Evolutionary conservation across 768 basidiomycete species (phyloP), one percentile per base, ranked within the genome.

Genomic region (Porphyrellus cyaneotinctus): DNA sequence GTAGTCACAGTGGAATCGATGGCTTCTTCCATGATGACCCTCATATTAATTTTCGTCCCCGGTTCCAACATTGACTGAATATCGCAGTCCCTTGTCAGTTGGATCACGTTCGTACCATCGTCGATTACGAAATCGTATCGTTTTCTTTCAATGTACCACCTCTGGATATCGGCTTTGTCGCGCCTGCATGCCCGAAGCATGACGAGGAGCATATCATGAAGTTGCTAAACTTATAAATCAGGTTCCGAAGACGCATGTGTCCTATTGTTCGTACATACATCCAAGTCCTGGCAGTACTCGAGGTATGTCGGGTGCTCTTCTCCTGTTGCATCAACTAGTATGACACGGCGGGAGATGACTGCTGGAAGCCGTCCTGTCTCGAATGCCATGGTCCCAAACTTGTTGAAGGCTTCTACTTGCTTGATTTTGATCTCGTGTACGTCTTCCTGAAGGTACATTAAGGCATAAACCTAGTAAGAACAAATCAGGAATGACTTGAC

Each of bases 121-220:
- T 47, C 42, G 12, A 52, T 47, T 6, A 52, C 28, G 3, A 55
- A 52, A 24, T 52, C 32, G 5, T 55, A 52, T 14, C 2, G 54
- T 24, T 35, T 41, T 26, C 32, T 39, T n/a, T 41, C 20, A 0
- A 46, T 47, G 22, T 55, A 52, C 54, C 50, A 47, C 26, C 22
- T 42, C 20, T 26, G 50, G 4, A 32, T 17, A 13, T 44, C 43
- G 10, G 20, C 36, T 51, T 52, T 33, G 5, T 55, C 54, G 9
- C 44, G 17, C 6, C 32, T 30, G 28, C 54, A 36, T 12, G 18
- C 37, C 28, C 17, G 23, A 15, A 46, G 43, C 20, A 14, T 13
- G 6, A 12, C 49, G 11, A 0, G 17, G 6, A 52, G 38, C 53
- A 46, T 41, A n/a, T 7, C 18, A 36, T 46, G 18, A 1, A 52